phyloP scores from a whole-genome alignment of 2,329 filamentous ascomycete species.

The Exophiala bonariae region DNA sequence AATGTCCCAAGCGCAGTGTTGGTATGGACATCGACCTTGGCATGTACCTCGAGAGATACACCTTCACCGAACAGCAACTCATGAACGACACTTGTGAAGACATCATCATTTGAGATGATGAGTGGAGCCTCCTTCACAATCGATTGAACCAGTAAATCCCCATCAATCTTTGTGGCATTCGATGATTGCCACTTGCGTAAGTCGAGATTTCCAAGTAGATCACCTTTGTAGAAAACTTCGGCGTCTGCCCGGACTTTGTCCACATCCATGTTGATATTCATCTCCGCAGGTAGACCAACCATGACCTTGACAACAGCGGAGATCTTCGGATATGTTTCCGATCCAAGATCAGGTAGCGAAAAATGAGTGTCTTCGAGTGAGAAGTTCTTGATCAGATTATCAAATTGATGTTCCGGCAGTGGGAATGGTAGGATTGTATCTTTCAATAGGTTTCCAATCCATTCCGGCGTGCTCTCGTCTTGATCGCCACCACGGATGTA shows the following conservation, averaged over 20 bases:
- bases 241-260: conserved; percentile 73
- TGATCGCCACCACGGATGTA: conserved; percentile 78
- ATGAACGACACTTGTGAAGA: conserved; percentile 80
- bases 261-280: conserved; percentile 83
- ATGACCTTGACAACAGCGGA: conserved; percentile 81
- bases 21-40: conserved; percentile 79
- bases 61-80: conserved; percentile 71
- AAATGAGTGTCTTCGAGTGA: conserved; percentile 84
- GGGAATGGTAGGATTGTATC: conserved; percentile 82
- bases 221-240: conserved; percentile 74
- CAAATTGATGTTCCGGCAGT: conserved; percentile 78
- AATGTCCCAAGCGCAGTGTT: conserved; percentile 79
- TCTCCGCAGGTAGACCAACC: conserved; percentile 75
- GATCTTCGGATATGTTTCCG: conserved; percentile 74
- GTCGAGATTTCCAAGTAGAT: conserved; percentile 79
- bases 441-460: conserved; percentile 77
- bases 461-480: conserved; percentile 69
- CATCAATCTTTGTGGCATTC: conserved; percentile 70
- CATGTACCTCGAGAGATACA: conserved; percentile 72
- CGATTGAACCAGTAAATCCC: conserved; percentile 71
- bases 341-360: conserved; percentile 75
- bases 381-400: conserved; percentile 83
- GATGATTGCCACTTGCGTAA: conserved; percentile 80
- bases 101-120: conserved; percentile 74
- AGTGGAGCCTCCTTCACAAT: conserved; percentile 76